These are phyloP conservation scores for Diddensiella santjacobensis DNA, from an alignment of 805 yeast genomes.

Conservation along the genomic window DNA sequence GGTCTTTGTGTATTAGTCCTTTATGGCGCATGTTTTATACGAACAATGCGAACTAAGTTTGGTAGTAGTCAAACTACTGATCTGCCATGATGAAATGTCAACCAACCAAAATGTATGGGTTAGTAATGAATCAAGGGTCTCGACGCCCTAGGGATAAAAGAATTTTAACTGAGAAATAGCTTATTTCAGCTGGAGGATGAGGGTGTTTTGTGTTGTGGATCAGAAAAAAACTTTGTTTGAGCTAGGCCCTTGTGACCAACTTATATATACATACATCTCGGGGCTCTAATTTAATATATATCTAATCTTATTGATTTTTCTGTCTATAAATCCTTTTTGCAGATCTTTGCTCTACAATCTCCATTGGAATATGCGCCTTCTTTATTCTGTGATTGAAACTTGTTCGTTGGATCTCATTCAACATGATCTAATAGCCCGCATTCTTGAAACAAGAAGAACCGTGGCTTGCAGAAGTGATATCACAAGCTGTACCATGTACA, in stretches of 20 bases:
- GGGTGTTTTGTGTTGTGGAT: no score
- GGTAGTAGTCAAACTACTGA: neutral
- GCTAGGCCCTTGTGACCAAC: no score
- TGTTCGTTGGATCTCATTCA: constrained; percentile 13
- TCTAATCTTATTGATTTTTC: no score
- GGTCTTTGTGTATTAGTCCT: constrained; percentile 7
- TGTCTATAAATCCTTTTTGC: no score
- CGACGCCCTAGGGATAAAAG: neutral
- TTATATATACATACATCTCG: no score
- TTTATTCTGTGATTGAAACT: neutral
- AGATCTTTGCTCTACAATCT: no score
- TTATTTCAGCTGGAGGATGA: no score
- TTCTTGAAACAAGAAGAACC: neutral
- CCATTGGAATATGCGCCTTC: neutral
- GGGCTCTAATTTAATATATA: no score
- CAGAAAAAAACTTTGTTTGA: no score
- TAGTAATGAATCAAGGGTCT: neutral
- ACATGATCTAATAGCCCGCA: constrained; percentile 13
- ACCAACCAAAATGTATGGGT: neutral
- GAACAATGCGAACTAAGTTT: constrained; percentile 6
- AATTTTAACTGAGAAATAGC: no score
- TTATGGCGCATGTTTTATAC: constrained; percentile 8
- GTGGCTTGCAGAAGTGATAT: constrained; percentile 1
- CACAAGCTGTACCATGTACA: neutral
- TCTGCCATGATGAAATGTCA: neutral